Conservation (phyloP, 108 stramenopile genomes). For the Licmophora abbreviata region DNA sequence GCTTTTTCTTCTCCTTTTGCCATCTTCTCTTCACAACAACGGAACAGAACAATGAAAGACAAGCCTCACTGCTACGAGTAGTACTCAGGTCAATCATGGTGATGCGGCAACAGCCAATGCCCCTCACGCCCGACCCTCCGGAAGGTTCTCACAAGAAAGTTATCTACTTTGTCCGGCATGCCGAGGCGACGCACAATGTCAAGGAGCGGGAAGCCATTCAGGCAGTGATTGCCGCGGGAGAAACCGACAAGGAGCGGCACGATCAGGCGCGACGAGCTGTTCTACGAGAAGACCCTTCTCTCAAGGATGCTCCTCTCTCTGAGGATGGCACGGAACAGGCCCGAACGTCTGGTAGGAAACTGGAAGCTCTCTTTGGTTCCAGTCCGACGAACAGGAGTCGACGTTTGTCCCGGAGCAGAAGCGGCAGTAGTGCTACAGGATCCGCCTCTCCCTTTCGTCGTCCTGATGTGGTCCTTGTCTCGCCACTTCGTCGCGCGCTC, state of each 20-base stretch:
- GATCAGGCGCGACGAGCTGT: slow-evolving; percentile 2
- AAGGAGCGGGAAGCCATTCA: slow-evolving; percentile 1
- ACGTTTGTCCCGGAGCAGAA: neutral
- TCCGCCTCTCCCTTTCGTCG: neutral
- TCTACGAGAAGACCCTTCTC: neutral
- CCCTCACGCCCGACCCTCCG: too few relatives aligned
- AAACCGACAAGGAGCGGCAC: neutral
- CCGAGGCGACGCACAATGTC: slow-evolving; percentile 8
- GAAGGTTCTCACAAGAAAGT: slow-evolving; percentile 4
- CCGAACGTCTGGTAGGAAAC: neutral
- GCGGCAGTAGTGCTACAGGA: too few relatives aligned
- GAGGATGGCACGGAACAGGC: neutral
- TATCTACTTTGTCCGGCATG: slow-evolving; percentile 8
- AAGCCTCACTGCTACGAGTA: too few relatives aligned
- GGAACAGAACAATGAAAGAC: too few relatives aligned
- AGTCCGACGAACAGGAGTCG: neutral
- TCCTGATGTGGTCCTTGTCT: neutral
- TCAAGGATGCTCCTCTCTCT: slow-evolving; percentile 3
- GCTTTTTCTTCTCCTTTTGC: too few relatives aligned
- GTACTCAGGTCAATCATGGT: too few relatives aligned
- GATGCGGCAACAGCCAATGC: too few relatives aligned
- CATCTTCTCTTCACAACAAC: too few relatives aligned
- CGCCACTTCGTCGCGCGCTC: neutral
- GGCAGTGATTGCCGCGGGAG: neutral
- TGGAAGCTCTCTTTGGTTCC: neutral